Evolutionary conservation across 257 asterid species (phyloP).

Genomic region (Ajuga chamaepitys): DNA sequence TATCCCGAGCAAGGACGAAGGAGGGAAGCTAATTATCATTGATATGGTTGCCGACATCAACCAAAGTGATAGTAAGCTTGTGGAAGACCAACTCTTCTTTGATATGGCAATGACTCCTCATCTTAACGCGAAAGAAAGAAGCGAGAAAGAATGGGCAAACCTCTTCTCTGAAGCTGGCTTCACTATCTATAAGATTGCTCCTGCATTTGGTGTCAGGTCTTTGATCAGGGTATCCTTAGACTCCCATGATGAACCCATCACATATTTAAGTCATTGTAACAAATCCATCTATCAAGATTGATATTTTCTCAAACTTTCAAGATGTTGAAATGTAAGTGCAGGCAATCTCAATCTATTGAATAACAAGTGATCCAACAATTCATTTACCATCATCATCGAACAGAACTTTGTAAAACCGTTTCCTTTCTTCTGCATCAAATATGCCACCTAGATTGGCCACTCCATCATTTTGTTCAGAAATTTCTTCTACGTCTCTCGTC

Average conservation of each 20-base stretch:
- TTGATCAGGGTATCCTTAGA: constrained; percentile 26
- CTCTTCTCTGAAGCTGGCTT: constrained; percentile 31
- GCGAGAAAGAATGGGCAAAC: constrained; percentile 31
- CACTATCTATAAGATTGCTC: constrained; percentile 22
- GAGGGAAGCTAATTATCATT: constrained; percentile 25
- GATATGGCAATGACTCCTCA: constrained; percentile 23
- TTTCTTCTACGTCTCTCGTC: too few species aligned
- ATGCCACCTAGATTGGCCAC: too few species aligned
- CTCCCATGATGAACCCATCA: not conserved
- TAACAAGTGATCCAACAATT: too few species aligned
- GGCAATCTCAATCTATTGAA: too few species aligned
- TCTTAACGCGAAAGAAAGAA: constrained; percentile 26
- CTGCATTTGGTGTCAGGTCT: constrained; percentile 28
- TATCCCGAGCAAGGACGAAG: not conserved
- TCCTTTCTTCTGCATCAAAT: too few species aligned
- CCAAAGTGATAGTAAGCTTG: not conserved
- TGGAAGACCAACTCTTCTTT: constrained; percentile 7
- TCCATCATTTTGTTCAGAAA: too few species aligned
- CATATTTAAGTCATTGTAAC: not conserved
- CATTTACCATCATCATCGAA: constrained; percentile 54
- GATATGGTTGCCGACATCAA: constrained; percentile 21
- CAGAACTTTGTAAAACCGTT: constrained; percentile 63
- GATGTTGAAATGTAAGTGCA: too few species aligned
- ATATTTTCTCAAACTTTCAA: too few species aligned
- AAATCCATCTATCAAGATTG: not conserved